Evolutionary conservation across 495 filamentous ascomycete genomes (phyloP).

Genomic region (Xylaria telfairii): DNA sequence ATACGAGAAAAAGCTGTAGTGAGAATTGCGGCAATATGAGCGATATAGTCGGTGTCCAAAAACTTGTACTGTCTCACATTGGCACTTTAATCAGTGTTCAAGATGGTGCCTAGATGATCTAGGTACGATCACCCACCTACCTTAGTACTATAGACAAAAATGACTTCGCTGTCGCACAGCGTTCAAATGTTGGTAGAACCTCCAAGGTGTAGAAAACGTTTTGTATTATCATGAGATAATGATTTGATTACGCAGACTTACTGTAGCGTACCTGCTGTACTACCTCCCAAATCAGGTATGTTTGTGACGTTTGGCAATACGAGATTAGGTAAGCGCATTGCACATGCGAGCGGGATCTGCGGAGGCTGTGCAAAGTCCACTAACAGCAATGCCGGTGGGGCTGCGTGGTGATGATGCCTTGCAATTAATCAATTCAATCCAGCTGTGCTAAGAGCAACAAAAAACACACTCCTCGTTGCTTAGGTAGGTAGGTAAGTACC

Average conservation of each 20-base stretch:
- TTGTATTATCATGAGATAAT: not conserved
- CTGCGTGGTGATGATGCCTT: not conserved
- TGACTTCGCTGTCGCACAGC: not conserved
- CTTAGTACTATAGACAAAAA: no score
- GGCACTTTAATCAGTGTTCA: no score
- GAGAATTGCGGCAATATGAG: no score
- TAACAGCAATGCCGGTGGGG: not conserved
- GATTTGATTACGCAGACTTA: no score
- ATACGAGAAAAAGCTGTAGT: no score
- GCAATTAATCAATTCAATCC: not conserved
- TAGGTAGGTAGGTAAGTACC: not conserved
- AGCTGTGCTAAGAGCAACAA: not conserved
- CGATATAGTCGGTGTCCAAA: no score
- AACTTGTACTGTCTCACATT: no score
- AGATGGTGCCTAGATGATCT: no score
- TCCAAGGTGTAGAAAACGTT: not conserved
- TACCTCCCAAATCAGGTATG: no score
- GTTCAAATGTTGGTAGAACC: no score
- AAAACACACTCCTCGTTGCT: not conserved
- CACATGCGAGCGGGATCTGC: not conserved
- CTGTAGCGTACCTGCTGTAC: no score
- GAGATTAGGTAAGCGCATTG: conserved; percentile 1
- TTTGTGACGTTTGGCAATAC: not conserved
- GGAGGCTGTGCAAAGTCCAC: not conserved
- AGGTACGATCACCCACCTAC: no score